A percentile compares a stretch with the other conserved stretches of the same genome.
These are phyloP conservation scores for Lomentospora prolificans DNA, from an alignment of 2,329 filamentous ascomycete species.

Conservation along the genomic window DNA sequence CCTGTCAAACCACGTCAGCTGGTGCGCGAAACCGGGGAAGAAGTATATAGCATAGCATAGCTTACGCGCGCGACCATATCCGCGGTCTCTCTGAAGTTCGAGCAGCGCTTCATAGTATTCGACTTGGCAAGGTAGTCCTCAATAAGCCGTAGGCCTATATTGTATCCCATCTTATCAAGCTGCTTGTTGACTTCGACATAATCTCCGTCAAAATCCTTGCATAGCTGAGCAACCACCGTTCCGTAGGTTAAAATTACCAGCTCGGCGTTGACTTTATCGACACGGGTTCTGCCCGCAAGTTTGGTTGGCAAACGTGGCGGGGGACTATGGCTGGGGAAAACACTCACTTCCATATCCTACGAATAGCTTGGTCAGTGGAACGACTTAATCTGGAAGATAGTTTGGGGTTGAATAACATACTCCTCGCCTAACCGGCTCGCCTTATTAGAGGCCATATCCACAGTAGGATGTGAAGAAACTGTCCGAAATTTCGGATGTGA, in stretches of 20 bases:
- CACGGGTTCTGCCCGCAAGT: conserved; percentile 57
- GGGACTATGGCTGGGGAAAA: neutral
- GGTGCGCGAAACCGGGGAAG: conserved; percentile 7
- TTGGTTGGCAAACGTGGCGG: neutral
- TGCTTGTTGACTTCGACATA: conserved; percentile 96
- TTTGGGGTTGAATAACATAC: conserved; percentile 29
- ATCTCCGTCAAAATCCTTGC: conserved; percentile 90
- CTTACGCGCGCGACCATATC: conserved; percentile 88
- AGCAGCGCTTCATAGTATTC: conserved; percentile 76
- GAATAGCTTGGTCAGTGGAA: conserved; percentile 19
- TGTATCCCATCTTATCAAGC: conserved; percentile 98
- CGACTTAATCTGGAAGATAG: conserved; percentile 9
- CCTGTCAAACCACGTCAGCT: conserved; percentile 38
- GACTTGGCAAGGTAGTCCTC: conserved; percentile 97
- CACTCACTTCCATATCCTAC: conserved; percentile 86
- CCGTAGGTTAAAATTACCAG: conserved; percentile 95
- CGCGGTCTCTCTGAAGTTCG: conserved; percentile 89
- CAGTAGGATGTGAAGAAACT: neutral
- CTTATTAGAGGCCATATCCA: conserved; percentile 47
- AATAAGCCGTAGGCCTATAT: conserved; percentile 89
- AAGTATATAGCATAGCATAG: neutral
- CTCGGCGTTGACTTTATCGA: conserved; percentile 97
- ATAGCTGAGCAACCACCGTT: conserved; percentile 92
- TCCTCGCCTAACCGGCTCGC: conserved; percentile 53
- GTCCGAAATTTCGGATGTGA: neutral